These are phyloP conservation scores for Colletotrichum godetiae DNA, from an alignment of 2,329 filamentous ascomycete species.

Conservation along the genomic window DNA sequence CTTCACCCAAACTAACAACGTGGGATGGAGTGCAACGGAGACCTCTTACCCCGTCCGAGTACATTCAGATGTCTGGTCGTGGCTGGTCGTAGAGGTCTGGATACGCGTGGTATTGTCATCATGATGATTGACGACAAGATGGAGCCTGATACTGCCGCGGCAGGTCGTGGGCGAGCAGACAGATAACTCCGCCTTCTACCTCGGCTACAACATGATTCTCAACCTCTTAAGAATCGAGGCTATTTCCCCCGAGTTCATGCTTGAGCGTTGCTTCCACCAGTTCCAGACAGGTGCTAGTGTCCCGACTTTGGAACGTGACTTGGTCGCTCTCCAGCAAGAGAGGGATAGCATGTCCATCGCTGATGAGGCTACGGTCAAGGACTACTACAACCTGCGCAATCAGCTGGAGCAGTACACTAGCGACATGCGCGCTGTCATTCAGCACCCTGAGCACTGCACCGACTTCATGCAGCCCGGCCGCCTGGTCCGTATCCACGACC, in stretches of 20 bases:
- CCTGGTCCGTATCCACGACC: conserved; percentile 85
- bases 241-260: conserved; percentile 98
- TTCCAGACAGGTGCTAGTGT: conserved; percentile 96
- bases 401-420: conserved; percentile 85
- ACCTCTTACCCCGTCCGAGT: conserved; percentile 93
- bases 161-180: conserved; percentile 93
- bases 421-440: conserved; percentile 92
- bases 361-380: conserved; percentile 89
- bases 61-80: conserved; percentile 98
- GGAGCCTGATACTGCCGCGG: conserved; percentile 94
- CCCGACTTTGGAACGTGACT: conserved; percentile 82
- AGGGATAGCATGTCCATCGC: conserved; percentile 79
- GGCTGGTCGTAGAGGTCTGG: conserved; percentile 96
- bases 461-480: conserved; percentile 90
- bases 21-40: conserved; percentile 86
- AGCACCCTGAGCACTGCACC: conserved; percentile 87
- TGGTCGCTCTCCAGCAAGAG: conserved; percentile 82
- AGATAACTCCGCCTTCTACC: conserved; percentile 96
- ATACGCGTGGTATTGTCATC: conserved; percentile 97
- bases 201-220: conserved; percentile 99
- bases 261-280: conserved; percentile 98
- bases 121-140: conserved; percentile 99
- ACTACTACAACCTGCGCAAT: conserved; percentile 91
- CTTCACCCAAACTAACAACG: conserved; percentile 96
- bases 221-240: conserved; percentile 97